Conservation (phyloP, 2,329 filamentous ascomycete species). For the Colletotrichum sp. region DNA sequence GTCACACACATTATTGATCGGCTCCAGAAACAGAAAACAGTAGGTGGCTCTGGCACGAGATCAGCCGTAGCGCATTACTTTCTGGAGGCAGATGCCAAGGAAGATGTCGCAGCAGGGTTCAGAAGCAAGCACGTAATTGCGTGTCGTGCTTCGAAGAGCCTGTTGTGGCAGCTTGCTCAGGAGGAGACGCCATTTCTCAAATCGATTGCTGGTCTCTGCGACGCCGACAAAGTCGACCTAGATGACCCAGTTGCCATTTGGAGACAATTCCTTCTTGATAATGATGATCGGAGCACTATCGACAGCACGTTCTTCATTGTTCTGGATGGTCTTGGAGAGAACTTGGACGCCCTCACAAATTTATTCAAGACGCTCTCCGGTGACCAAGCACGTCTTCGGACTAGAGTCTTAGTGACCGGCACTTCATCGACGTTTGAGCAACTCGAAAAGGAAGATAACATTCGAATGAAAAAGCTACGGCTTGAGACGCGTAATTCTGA, state of each 20-base stretch:
- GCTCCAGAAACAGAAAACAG: neutral
- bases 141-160: neutral
- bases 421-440: neutral
- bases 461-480: neutral
- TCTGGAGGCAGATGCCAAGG: neutral
- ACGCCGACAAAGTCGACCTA: conserved; percentile 25
- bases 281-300: conserved; percentile 31
- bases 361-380: conserved; percentile 29
- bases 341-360: conserved; percentile 23
- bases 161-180: conserved; percentile 35
- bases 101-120: neutral
- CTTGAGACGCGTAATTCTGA: neutral
- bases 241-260: conserved; percentile 16
- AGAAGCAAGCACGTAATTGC: neutral
- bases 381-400: neutral
- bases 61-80: neutral
- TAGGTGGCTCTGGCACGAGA: neutral
- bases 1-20: neutral
- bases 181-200: conserved; percentile 37
- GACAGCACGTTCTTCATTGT: conserved; percentile 37
- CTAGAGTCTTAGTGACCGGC: neutral
- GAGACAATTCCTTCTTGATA: conserved; percentile 23
- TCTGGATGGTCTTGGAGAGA: conserved; percentile 30
- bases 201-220: conserved; percentile 30
- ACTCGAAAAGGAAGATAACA: neutral